Evolutionary conservation across 176 grass and related monocot species (phyloP), one percentile per base, ranked within the genome.

Genomic region (Triticum monococcum): DNA sequence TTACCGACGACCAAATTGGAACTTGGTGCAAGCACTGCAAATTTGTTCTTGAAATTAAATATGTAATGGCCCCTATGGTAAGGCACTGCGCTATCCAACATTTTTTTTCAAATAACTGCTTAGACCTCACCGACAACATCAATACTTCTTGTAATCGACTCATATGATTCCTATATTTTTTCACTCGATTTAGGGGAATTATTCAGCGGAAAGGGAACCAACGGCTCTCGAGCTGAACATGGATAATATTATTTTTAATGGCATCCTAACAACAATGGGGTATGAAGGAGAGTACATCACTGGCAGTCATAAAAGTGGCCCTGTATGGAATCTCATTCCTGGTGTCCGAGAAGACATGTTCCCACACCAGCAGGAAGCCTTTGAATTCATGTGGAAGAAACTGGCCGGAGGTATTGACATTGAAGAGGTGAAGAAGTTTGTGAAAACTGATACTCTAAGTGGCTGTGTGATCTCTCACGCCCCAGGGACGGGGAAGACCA

Each of bases 401-500:
- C n/a, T 95, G 12, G 90, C 91, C 24, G 96, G 96, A 17, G 48
- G 84, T 1, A 94, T 78, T 77, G 23, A 67, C 12, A 83, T 94
- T 37, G 86, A 92, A 71, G 59, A 94, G 57, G 38, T 94, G 37
- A 93, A 69, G 24, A 79, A 26, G 3, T 8, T 20, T 5, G 18
- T 32, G 3, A 60, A 36, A 40, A 30, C 78, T 81, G 92, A 86
- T 72, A 22, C 63, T 43, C 52, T 81, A 74, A 94, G 90, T 62
- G 95, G 96, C 16, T 98, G 96, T 86, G 88, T 98, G n/a, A 89
- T 98, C 81, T 98, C 96, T 86, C 96, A 98, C 89, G 93, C 91
- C 28, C 96, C 96, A 11, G 96, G 96, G 23, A 94, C 96, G 16
- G 96, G 96, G 52, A 98, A 98, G 69, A 98, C 96, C 5, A 82